Conservation (phyloP, 2,329 filamentous ascomycete genomes). For the Fusarium equiseti region DNA sequence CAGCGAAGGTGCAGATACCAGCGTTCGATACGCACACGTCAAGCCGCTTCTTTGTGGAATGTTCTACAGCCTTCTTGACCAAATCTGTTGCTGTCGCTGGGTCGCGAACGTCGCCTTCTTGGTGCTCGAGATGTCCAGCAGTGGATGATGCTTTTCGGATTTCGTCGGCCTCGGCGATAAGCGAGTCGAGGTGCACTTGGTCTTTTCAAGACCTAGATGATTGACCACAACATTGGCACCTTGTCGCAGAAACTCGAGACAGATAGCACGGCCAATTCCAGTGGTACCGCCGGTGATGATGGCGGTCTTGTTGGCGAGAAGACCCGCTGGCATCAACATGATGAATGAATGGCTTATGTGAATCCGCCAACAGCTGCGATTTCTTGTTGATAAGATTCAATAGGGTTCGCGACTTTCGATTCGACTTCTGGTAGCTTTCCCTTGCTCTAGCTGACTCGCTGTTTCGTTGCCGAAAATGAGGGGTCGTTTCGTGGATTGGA, state of each 20-base stretch:
- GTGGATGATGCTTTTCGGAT: slow-evolving; percentile 59
- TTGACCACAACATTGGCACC: slow-evolving; percentile 85
- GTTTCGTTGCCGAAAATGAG: slow-evolving; percentile 5
- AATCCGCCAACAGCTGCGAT: neutral
- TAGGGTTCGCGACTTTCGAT: neutral
- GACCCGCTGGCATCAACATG: slow-evolving; percentile 61
- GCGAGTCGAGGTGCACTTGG: slow-evolving; percentile 63
- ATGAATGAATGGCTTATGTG: slow-evolving; percentile 7
- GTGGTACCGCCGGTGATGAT: slow-evolving; percentile 90
- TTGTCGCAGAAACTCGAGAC: slow-evolving; percentile 80
- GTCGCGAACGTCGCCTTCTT: slow-evolving; percentile 82
- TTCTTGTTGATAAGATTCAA: neutral
- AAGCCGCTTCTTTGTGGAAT: slow-evolving; percentile 63
- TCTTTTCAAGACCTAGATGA: slow-evolving; percentile 74
- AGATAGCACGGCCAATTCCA: slow-evolving; percentile 88
- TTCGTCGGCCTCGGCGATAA: slow-evolving; percentile 63
- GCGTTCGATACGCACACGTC: slow-evolving; percentile 91
- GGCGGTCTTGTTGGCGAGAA: slow-evolving; percentile 81
- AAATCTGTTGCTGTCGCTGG: slow-evolving; percentile 77
- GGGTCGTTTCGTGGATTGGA: neutral
- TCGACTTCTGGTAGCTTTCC: neutral
- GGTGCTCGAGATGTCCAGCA: slow-evolving; percentile 70
- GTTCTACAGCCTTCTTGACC: slow-evolving; percentile 72
- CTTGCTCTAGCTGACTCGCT: neutral
- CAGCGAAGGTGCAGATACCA: slow-evolving; percentile 87